Evolutionary conservation across 768 basidiomycete genomes (phyloP).

Genomic region (Xerocomellus chrysenteron): DNA sequence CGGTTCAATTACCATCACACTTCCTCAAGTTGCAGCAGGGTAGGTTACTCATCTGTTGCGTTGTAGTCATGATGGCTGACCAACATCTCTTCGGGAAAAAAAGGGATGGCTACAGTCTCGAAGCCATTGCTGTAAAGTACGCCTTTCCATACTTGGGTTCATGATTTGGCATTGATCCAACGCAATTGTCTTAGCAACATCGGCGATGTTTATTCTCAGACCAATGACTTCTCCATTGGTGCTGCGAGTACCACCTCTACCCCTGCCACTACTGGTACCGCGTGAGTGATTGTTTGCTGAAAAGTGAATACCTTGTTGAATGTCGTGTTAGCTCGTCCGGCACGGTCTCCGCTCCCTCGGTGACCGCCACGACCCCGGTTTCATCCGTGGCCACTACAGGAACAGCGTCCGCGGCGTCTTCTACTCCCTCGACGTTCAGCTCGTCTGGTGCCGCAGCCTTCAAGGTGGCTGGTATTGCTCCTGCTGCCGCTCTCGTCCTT

Average conservation of each 20-base stretch:
- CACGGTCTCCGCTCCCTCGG: not conserved
- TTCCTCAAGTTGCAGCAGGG: slow-evolving; percentile 51
- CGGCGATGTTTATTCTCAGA: slow-evolving; percentile 41
- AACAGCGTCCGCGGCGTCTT: slow-evolving; percentile 14
- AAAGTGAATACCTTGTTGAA: not conserved
- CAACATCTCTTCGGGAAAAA: not conserved
- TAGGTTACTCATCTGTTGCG: slow-evolving; percentile 17
- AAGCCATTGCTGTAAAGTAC: slow-evolving; percentile 45
- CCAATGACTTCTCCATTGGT: slow-evolving; percentile 44
- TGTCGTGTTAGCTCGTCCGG: not conserved
- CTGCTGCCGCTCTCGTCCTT: slow-evolving; percentile 37
- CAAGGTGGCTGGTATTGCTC: slow-evolving; percentile 34
- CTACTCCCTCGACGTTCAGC: slow-evolving; percentile 24
- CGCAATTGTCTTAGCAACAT: slow-evolving; percentile 36
- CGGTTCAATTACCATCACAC: slow-evolving; percentile 35
- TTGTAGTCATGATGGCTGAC: not conserved
- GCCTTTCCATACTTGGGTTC: not conserved
- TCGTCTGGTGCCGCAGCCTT: slow-evolving; percentile 30
- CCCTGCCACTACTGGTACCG: not conserved
- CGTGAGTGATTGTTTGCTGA: slow-evolving; percentile 4
- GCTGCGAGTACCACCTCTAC: slow-evolving; percentile 6
- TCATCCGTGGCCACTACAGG: not conserved
- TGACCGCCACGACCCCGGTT: slow-evolving; percentile 13
- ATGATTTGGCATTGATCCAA: not conserved
- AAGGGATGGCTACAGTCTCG: slow-evolving; percentile 49